Conservation (phyloP, 2,329 filamentous ascomycete species). For the Cladobotryum protrusum region DNA sequence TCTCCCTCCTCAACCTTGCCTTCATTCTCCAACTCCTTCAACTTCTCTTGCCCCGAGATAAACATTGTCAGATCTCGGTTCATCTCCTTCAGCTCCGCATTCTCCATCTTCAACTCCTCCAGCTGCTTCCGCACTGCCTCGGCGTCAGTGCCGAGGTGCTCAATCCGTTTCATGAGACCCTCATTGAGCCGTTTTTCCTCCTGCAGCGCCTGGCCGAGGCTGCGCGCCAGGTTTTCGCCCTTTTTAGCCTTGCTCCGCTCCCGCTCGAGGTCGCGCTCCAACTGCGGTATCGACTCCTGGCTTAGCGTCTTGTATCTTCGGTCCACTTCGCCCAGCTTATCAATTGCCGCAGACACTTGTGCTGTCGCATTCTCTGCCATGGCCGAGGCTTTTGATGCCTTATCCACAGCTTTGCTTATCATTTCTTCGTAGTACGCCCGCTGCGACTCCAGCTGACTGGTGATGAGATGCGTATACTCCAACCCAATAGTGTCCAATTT, state of each 20-base stretch:
- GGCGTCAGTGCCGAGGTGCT: constrained; percentile 61
- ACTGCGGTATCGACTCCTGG: constrained; percentile 52
- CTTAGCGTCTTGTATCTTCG: constrained; percentile 39
- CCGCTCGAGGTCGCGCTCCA: constrained; percentile 69
- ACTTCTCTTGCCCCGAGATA: constrained; percentile 74
- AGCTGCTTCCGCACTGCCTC: constrained; percentile 52
- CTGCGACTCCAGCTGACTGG: constrained; percentile 87
- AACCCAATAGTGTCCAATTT: constrained; percentile 73
- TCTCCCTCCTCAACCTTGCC: constrained; percentile 60
- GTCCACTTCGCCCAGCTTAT: constrained; percentile 48
- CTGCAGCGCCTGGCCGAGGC: constrained; percentile 66
- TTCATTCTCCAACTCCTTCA: constrained; percentile 62
- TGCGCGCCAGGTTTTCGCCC: constrained; percentile 69
- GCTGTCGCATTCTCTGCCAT: constrained; percentile 57
- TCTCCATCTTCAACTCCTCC: constrained; percentile 52
- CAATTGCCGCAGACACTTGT: constrained; percentile 42
- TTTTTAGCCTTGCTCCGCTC: constrained; percentile 63
- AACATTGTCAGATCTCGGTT: constrained; percentile 85
- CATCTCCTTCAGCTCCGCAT: constrained; percentile 72
- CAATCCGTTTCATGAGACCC: constrained; percentile 75
- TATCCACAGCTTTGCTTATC: constrained; percentile 81
- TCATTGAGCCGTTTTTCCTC: constrained; percentile 85
- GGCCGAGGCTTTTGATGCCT: constrained; percentile 67
- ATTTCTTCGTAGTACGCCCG: constrained; percentile 91
- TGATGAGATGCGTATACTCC: constrained; percentile 92